Conservation (phyloP, 2,329 filamentous ascomycete genomes). For the Colletotrichum sp. region DNA sequence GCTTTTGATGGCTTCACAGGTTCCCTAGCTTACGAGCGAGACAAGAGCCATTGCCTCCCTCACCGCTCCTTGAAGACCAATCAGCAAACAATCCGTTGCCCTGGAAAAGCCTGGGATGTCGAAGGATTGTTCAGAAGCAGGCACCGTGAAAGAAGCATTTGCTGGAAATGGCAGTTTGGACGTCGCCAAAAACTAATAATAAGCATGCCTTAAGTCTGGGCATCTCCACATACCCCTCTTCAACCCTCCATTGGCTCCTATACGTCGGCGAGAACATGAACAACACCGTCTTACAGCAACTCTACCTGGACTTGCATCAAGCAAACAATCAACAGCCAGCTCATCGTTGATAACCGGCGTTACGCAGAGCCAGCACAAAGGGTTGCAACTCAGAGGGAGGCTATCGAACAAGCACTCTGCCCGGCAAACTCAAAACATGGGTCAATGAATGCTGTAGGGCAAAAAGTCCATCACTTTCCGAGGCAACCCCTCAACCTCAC, state of each 20-base stretch:
- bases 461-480: not conserved
- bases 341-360: not conserved
- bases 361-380: not conserved
- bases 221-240: not conserved
- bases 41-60: not conserved
- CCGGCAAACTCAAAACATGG: not conserved
- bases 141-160: not conserved
- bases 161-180: not conserved
- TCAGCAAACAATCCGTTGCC: not conserved
- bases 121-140: not conserved
- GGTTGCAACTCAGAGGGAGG: not conserved
- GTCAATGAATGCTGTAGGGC: not conserved
- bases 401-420: not conserved
- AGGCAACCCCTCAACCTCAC: not conserved
- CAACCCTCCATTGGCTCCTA: not conserved
- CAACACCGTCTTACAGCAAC: not conserved
- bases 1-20: not conserved
- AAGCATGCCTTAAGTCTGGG: not conserved
- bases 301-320: not conserved
- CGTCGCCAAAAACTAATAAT: not conserved
- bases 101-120: not conserved
- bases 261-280: not conserved
- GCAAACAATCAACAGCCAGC: not conserved
- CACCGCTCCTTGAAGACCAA: constrained; percentile 4
- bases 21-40: not conserved